These are phyloP conservation scores for Xylariaceae sp. DNA, from an alignment of 2,329 filamentous ascomycete species.

Conservation along the genomic window DNA sequence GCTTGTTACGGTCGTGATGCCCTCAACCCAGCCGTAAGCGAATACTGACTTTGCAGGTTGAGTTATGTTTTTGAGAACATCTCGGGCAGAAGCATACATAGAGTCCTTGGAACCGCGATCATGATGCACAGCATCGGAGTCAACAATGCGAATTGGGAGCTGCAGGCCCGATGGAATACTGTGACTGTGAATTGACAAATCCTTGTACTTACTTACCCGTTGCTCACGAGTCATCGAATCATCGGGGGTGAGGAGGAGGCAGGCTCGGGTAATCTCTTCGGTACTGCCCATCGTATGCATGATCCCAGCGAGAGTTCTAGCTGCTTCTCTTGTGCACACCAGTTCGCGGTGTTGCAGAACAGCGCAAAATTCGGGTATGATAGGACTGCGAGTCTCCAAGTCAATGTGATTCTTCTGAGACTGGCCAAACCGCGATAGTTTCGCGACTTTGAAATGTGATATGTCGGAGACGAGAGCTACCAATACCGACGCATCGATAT, in stretches of 20 bases:
- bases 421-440: conserved; percentile 42
- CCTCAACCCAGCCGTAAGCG: conserved; percentile 61
- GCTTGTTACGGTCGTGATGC: conserved; percentile 62
- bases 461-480: conserved; percentile 70
- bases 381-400: conserved; percentile 54
- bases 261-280: conserved; percentile 54
- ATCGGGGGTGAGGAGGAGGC: conserved; percentile 47
- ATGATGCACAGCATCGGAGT: conserved; percentile 32
- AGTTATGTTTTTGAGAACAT: conserved; percentile 35
- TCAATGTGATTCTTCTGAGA: conserved; percentile 60
- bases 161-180: conserved; percentile 33
- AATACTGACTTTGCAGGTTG: conserved; percentile 61
- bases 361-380: conserved; percentile 58
- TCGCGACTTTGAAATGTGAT: conserved; percentile 46
- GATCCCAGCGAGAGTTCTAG: conserved; percentile 60
- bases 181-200: conserved; percentile 34
- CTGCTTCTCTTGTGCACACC: conserved; percentile 62
- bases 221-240: conserved; percentile 21
- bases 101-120: conserved; percentile 26
- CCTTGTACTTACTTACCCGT: conserved; percentile 30
- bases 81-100: conserved; percentile 26
- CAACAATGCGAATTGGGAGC: conserved; percentile 55
- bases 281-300: conserved; percentile 57
- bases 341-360: conserved; percentile 51
- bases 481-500: conserved; percentile 64